These are phyloP conservation scores for Gastrolobium bilobum DNA, from an alignment of 306 rosid genomes.

Conservation along the genomic window DNA sequence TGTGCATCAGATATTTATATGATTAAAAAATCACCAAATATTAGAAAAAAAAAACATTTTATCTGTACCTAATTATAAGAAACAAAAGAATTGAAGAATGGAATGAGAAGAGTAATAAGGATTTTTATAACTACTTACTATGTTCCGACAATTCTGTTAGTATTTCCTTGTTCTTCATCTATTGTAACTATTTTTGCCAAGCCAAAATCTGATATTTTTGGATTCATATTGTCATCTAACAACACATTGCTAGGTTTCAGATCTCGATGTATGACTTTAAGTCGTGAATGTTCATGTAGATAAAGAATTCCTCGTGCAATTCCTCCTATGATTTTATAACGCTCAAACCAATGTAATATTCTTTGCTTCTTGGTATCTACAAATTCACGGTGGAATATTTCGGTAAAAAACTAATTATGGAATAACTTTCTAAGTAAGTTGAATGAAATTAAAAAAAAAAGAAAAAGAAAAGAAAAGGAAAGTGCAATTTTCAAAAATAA, in stretches of 20 bases:
- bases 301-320: constrained; percentile 60
- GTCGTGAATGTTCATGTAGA: constrained; percentile 62
- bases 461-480: no score
- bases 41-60: no score
- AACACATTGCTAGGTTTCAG: constrained; percentile 58
- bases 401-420: background rate
- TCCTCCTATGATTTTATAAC: constrained; percentile 53
- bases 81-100: background rate
- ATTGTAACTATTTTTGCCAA: constrained; percentile 52
- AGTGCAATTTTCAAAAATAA: background rate
- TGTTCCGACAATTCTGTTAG: constrained; percentile 57
- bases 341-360: constrained; percentile 54
- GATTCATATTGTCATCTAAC: constrained; percentile 51
- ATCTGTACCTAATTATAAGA: no score
- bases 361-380: constrained; percentile 42
- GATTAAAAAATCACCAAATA: no score
- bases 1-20: no score
- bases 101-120: no score
- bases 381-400: background rate
- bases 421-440: background rate
- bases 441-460: background rate
- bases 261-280: constrained; percentile 60
- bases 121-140: constrained; percentile 49
- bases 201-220: constrained; percentile 65
- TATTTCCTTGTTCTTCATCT: constrained; percentile 49